Percentiles rank a stretch among this genome's conserved stretches.
phyloP scores from a whole-genome alignment of 257 asterid species.

The Mentha longifolia region DNA sequence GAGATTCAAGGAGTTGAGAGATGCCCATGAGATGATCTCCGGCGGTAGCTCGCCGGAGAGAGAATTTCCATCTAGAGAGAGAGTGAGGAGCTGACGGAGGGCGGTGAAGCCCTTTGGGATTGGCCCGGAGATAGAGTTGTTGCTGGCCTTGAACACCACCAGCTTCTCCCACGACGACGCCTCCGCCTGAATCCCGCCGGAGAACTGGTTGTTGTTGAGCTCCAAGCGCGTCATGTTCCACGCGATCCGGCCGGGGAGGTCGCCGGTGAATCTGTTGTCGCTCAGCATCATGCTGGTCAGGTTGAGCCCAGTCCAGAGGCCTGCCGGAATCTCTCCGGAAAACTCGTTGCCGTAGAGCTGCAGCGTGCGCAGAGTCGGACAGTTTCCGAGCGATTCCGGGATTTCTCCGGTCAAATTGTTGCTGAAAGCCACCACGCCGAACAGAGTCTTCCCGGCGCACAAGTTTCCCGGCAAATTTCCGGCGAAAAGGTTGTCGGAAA shows the following conservation, averaged over 20 bases:
- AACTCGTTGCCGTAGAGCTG: conserved; percentile 61
- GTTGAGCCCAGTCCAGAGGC: conserved; percentile 56
- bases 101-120: conserved; percentile 63
- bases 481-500: conserved; percentile 61
- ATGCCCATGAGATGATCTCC: conserved; percentile 66
- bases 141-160: conserved; percentile 66
- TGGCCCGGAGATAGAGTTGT: conserved; percentile 64
- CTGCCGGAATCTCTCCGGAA: conserved; percentile 70
- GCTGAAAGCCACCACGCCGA: conserved; percentile 62
- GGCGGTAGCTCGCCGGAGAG: conserved; percentile 69
- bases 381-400: conserved; percentile 64
- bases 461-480: conserved; percentile 74
- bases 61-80: conserved; percentile 69
- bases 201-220: conserved; percentile 64
- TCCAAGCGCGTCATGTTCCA: conserved; percentile 70
- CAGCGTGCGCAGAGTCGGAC: conserved; percentile 54
- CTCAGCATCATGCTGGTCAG: conserved; percentile 65
- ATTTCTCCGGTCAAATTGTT: conserved; percentile 71
- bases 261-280: conserved; percentile 66
- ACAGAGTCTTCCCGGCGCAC: conserved; percentile 60
- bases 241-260: conserved; percentile 58
- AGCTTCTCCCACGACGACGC: conserved; percentile 62
- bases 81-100: conserved; percentile 51
- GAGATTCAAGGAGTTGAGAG: conserved; percentile 55
- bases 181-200: conserved; percentile 62